Conservation (phyloP, 140 eudicot genomes). For the Anethum foeniculum region DNA sequence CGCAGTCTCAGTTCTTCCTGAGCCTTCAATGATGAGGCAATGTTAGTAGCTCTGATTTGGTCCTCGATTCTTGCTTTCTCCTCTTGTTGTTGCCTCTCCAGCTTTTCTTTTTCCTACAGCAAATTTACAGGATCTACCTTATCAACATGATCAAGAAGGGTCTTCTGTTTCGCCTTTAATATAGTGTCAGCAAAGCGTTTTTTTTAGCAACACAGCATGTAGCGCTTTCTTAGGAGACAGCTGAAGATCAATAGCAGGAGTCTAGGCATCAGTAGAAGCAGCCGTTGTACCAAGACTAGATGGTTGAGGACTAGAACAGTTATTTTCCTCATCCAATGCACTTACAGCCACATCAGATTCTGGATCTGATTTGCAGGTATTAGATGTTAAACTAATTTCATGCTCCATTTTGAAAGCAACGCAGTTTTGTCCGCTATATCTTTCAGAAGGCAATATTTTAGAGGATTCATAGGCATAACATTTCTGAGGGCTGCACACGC, state of each 20-base stretch:
- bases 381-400: conserved; percentile 3
- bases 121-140: conserved; percentile 30
- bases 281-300: conserved; percentile 14
- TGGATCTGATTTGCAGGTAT: conserved; percentile 19
- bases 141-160: conserved; percentile 23
- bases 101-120: conserved; percentile 32
- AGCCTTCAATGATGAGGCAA: conserved; percentile 46
- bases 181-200: conserved; percentile 52
- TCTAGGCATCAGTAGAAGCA: conserved; percentile 24
- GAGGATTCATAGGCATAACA: conserved; percentile 11
- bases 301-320: conserved; percentile 9
- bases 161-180: conserved; percentile 40
- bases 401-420: conserved; percentile 13
- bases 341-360: conserved; percentile 37
- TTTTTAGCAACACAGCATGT: conserved; percentile 51
- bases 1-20: conserved; percentile 36
- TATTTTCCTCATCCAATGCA: conserved; percentile 29
- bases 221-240: conserved; percentile 43
- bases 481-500: conserved; percentile 19
- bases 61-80: conserved; percentile 60
- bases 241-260: conserved; percentile 17
- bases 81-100: conserved; percentile 48
- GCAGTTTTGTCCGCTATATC: conserved; percentile 15
- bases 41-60: conserved; percentile 56
- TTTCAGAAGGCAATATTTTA: conserved; percentile 26